Percentiles rank a stretch among this genome's conserved stretches.
phyloP scores from a whole-genome alignment of 208 protist genomes.

The Trypanosoma brucei region DNA sequence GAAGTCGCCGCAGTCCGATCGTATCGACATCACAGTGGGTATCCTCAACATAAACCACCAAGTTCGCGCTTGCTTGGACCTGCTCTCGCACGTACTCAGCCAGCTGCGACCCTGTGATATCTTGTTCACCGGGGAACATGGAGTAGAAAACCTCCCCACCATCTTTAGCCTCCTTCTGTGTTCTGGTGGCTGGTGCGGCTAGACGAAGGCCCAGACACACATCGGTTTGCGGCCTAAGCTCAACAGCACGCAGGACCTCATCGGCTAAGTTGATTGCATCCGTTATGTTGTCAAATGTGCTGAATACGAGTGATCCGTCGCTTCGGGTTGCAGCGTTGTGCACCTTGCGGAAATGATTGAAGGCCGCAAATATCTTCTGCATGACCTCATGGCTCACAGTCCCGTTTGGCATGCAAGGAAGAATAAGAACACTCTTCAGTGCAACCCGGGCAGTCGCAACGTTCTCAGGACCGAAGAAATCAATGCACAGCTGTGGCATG shows the following conservation, averaged over 20 bases:
- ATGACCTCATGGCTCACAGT: conserved; percentile 17
- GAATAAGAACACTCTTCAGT: conserved; percentile 16
- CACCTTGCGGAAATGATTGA: conserved; percentile 11
- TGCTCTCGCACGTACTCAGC: conserved; percentile 70
- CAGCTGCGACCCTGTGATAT: conserved; percentile 68
- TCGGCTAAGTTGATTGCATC: conserved; percentile 30
- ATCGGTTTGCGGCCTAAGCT: conserved; percentile 28
- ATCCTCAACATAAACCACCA: conserved; percentile 63
- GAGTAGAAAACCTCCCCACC: conserved; percentile 42
- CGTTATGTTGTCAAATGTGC: conserved; percentile 43
- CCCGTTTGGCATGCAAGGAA: conserved; percentile 16
- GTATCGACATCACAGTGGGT: conserved; percentile 51
- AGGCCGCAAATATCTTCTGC: conserved; percentile 21
- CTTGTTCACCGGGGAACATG: conserved; percentile 55
- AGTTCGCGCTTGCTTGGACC: conserved; percentile 25
- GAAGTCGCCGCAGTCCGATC: conserved; percentile 42
- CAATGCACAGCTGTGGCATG: conserved; percentile 31
- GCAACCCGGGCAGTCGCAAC: conserved; percentile 5
- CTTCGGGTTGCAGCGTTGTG: conserved; percentile 11
- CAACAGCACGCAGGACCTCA: conserved; percentile 31
- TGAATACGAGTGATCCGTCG: conserved; percentile 39
- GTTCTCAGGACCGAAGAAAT: conserved; percentile 33
- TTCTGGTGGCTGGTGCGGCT: conserved; percentile 1
- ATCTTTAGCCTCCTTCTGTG: conserved; percentile 13
- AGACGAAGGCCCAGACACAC: conserved; percentile 43